Base-by-base conservation (phyloP, 192 early-diverging fungal species). In the Jimgerdemannia flammicorona region DNA sequence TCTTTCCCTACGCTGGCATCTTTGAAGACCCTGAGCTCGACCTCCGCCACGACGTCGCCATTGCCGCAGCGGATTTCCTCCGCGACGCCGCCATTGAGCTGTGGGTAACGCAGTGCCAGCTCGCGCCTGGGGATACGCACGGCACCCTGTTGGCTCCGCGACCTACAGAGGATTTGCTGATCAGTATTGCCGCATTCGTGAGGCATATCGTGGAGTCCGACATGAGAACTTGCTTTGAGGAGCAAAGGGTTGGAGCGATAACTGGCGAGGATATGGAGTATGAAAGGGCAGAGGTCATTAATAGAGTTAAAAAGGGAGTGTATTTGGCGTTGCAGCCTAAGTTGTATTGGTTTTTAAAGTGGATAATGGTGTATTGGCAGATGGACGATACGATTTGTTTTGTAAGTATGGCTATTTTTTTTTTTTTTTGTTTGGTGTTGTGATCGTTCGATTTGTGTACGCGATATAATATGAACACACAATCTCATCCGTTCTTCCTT, bases 291-390 rank as follows among this genome's bases (percentile, higher is more conserved):
- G 49, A 59, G 49, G 49, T 59, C 14, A 14, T 59, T 14, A 59
- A 59, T 14, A 14, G 49, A 59, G 49, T 59, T 14, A 59, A 59
- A 59, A 59, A 59, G 14, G 49, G 8, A 6, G 49, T 59, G 49
- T 59, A 59, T 14, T 7, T 68, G 29, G 6, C 9, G 29, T 9
- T 68, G 67, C 67, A 68, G 18, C 19, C 29, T 4, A 20, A 19
- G 19, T 19, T 68, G 6, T 68, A 68, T 68, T 68, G 67, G 67
- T 68, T 68, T 41, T 41, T 68, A 41, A 68, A 68, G 67, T 68
- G 67, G 67, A 0, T 19, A 9, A 68, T 68, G 67, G 40, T 68
- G 29, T 14, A 68, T 68, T 68, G 40, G 29, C 67, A 7, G 9
- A 68, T 68, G 67, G 40, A 40, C 6, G 67, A 68, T 41, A 14